Percentiles rank a stretch among this genome's conserved stretches.
These are phyloP conservation scores for Chrysopogon serrulatus DNA, from an alignment of 176 grass and related monocot genomes.

Conservation along the genomic window DNA sequence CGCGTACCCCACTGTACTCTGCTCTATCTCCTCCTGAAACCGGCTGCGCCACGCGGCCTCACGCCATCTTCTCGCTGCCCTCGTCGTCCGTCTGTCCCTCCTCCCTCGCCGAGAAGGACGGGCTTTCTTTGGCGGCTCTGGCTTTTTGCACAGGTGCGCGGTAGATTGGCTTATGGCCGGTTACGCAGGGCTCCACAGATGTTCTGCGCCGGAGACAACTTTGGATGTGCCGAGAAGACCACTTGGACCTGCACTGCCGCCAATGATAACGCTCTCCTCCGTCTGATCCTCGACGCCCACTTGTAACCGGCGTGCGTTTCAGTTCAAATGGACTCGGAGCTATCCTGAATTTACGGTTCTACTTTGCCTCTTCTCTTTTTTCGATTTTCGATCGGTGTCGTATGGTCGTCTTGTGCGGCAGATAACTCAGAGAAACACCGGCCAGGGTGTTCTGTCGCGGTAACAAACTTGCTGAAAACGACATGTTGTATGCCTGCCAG, in stretches of 20 bases:
- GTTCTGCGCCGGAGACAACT: neutral
- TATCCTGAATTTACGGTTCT: no score
- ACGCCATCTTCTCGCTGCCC: neutral
- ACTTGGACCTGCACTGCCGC: neutral
- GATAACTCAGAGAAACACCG: neutral
- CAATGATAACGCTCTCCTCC: neutral
- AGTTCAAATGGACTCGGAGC: neutral
- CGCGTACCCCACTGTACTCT: neutral
- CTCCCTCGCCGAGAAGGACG: no score
- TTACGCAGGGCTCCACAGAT: neutral
- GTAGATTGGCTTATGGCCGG: neutral
- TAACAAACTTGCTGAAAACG: neutral
- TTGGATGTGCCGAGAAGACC: neutral
- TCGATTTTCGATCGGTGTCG: neutral
- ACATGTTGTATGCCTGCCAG: neutral
- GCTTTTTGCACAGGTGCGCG: neutral
- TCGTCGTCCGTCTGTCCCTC: neutral
- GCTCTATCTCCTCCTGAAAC: neutral
- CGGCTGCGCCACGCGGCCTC: constrained; percentile 20
- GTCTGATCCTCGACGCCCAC: neutral
- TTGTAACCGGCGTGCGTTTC: neutral
- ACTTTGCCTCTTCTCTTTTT: no score
- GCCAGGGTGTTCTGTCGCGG: neutral
- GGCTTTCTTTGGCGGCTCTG: neutral
- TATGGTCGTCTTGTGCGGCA: neutral